Evolutionary conservation across 148 eudicot genomes (phyloP), one percentile per base, ranked within the genome.

Genomic region (Amaranthus hypochondriacus): DNA sequence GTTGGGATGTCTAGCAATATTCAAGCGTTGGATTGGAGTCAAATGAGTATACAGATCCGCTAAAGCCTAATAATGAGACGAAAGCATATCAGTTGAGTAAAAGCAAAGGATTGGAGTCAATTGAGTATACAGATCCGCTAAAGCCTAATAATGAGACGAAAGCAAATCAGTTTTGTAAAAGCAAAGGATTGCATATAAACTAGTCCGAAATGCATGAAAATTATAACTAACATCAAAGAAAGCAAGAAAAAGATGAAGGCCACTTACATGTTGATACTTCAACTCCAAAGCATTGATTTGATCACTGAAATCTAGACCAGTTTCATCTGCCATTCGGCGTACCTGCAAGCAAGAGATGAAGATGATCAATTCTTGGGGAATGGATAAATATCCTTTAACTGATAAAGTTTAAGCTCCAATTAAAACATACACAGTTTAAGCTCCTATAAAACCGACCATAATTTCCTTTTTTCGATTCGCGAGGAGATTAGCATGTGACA

Each of bases 1-100:
- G 77, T 94, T 84, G 66, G 98, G 98, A 84, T 94, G 98, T 48
- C 98, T 85, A 70, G 98, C 97, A 76, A 94, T 86, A 70, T 82
- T 79, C 75, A 94, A 89, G 62, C 98, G 90, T 76, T 94, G 98
- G 73, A 89, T 89, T 39, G 98, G 98, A 74, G 90, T 89, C 80
- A 94, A 74, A 73, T 84, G 85, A 18, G 77, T 80, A 79, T 91
- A 94, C 54, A 91, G 81, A 51, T 85, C 89, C 81, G 84, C 86
- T 42, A 89, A 79, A 79, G 91, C 91, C 98, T 94, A 84, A 75
- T 50, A 80, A 67, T 46, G 5, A 69, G 51, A 56, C 61, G 71
- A 77, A 48, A 71, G 18, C 21, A 44, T 15, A 63, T 46, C 67
- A 75, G 46, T 8, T 12, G 64, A 60, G 1, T 11, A 48, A 18